Percentiles rank a stretch among this genome's conserved stretches.
These are phyloP conservation scores for Pseudogymnoascus sp. DNA, from an alignment of 2,329 filamentous ascomycete species.

Conservation along the genomic window DNA sequence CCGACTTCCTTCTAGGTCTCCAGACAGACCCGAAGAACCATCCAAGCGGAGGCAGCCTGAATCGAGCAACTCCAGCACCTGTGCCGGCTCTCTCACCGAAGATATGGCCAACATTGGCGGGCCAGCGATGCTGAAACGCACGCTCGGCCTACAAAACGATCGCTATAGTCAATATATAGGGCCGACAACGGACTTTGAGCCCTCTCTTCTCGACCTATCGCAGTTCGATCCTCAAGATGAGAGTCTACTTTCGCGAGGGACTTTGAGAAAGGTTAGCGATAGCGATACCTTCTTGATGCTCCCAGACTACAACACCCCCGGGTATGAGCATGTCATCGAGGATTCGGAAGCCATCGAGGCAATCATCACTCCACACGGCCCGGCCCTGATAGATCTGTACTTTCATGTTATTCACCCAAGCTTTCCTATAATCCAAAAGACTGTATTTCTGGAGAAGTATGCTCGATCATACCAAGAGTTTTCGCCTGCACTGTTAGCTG, in stretches of 20 bases:
- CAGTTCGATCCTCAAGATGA: slow-evolving; percentile 75
- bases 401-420: slow-evolving; percentile 72
- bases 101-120: slow-evolving; percentile 64
- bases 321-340: slow-evolving; percentile 60
- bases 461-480: slow-evolving; percentile 64
- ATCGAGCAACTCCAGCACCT: slow-evolving; percentile 52
- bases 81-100: slow-evolving; percentile 55
- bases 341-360: slow-evolving; percentile 66
- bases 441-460: slow-evolving; percentile 72
- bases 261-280: slow-evolving; percentile 67
- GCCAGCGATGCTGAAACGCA: slow-evolving; percentile 56
- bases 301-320: slow-evolving; percentile 63
- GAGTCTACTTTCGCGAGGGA: slow-evolving; percentile 60
- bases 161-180: slow-evolving; percentile 79
- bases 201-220: slow-evolving; percentile 72
- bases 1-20: slow-evolving; percentile 38
- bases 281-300: slow-evolving; percentile 73
- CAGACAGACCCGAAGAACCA: slow-evolving; percentile 46
- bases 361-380: slow-evolving; percentile 68
- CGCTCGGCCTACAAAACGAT: slow-evolving; percentile 67
- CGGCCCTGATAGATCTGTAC: slow-evolving; percentile 68
- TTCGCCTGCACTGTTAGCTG: slow-evolving; percentile 66
- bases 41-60: slow-evolving; percentile 42
- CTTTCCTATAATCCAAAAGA: slow-evolving; percentile 76
- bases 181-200: slow-evolving; percentile 74